Evolutionary conservation across 192 early-diverging fungal species (phyloP), one percentile per base, ranked within the genome.

Genomic region (Coemansia sp.): DNA sequence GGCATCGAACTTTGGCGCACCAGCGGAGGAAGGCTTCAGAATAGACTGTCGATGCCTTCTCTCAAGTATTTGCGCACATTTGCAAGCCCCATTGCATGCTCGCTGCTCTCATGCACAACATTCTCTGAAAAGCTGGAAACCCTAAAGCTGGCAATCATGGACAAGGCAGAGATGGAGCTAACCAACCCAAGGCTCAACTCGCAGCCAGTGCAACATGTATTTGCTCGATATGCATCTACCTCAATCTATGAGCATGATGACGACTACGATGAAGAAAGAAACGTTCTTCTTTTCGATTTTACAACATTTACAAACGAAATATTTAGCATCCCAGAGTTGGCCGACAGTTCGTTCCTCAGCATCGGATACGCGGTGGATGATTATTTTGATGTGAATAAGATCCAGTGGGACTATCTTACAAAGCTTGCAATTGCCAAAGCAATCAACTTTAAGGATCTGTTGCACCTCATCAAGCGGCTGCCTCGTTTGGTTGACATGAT

Each of bases 241-340:
- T 35, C 57, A 2, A 59, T 4, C 20, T 1, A 18, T 38, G 34
- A 36, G 57, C 16, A 59, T 7, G n/a, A 35, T 2, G n/a, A 59
- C 1, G n/a, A 35, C 0, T 5, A 59, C n/a, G 35, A 23, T 55
- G 52, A 0, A 26, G 52, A 55, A 1, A 5, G 57, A 18, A 38
- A 12, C 24, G 38, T 59, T 8, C 12, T 59, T 4, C 18, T 34
- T 5, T 33, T 59, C 20, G 57, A 59, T 35, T 20, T 59, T 20
- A 34, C 24, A 14, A 59, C 30, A 36, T 59, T 59, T 59, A 59
- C 57, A 4, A 59, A 59, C 35, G 57, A 59, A 38, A 38, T 59
- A 59, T 26, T 59, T 5, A n/a, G 57, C 18, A 59, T 59, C n/a
- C 57, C 57, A n/a, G 35, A 38, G 10, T 10, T 59, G 57, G 57